Evolutionary conservation across 1,139 yeast species (phyloP), one percentile per base, ranked within the genome.

Genomic region (Geotrichum fermentans): DNA sequence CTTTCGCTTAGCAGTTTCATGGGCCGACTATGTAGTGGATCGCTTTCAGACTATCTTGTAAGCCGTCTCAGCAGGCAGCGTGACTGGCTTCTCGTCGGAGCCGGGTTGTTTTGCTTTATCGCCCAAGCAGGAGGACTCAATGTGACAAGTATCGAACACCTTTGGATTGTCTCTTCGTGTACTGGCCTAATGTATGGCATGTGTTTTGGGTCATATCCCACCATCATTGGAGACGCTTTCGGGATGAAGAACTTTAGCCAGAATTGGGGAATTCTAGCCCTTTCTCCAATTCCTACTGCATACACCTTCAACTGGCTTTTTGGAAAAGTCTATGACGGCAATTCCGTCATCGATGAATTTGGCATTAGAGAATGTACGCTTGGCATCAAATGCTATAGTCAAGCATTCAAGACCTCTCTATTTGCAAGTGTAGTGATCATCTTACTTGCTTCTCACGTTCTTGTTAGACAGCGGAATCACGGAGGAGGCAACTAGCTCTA

Each of bases 171-270:
- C n/a, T 82, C 92, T 0, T 67, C 76, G 29, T 62, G 79, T 5
- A 77, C 82, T 47, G 96, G 96, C 0, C 70, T 75, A 43, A 81
- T 88, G 13, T 88, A 86, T 66, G 96, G 96, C 0, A 74, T 83
- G 45, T 72, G 83, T 46, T 87, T 83, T 64, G 92, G 96, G 0
- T 75, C 88, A 4, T 84, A 80, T 63, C 96, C 96, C 0, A 83
- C 92, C 0, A 78, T 86, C 24, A 72, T 84, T 28, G 81, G 92
- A 1, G 96, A 88, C 58, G 70, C 79, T 11, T 87, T 86, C 67
- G 90, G 90, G 24, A 76, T 87, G 60, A 72, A 71, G 17, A 75
- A 80, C 35, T 86, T 85, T 63, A 82, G 89, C 47, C 83, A 88
- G 35, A 76, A 86, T 36, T 88, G 96, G 95, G 94, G 95, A 0